phyloP scores from a whole-genome alignment of 768 basidiomycete species.

The Suillus cothurnatus region DNA sequence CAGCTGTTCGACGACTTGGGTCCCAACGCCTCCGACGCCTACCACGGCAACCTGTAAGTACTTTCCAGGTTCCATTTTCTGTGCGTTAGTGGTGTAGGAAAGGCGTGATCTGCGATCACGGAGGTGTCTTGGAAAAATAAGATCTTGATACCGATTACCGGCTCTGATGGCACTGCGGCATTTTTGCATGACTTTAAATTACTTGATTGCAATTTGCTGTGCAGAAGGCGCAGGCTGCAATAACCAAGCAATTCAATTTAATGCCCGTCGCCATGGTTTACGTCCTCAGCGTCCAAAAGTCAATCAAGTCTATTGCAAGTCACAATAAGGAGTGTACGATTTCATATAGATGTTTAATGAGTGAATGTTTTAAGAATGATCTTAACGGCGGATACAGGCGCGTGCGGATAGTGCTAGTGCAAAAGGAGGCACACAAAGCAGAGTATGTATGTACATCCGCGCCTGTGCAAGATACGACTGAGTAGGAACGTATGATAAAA shows the following conservation, averaged over 20 bases:
- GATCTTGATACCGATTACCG: neutral
- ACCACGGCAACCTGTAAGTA: conserved; percentile 71
- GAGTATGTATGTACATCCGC: conserved; percentile 32
- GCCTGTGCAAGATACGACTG: conserved; percentile 5
- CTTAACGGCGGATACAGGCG: conserved; percentile 15
- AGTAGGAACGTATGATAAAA: conserved; percentile 28
- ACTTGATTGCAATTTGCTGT: neutral
- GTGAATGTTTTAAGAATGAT: conserved; percentile 23
- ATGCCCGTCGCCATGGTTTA: neutral
- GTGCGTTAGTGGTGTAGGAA: neutral
- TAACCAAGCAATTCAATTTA: neutral
- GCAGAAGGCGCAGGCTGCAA: neutral
- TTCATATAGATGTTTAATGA: conserved; percentile 27
- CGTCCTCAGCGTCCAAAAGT: neutral
- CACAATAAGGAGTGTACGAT: conserved; percentile 30
- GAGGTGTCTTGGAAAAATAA: neutral
- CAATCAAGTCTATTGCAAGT: conserved; percentile 27
- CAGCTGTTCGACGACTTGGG: conserved; percentile 83
- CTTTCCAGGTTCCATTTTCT: conserved; percentile 19
- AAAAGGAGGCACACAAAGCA: conserved; percentile 1
- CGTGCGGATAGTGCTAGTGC: conserved; percentile 10
- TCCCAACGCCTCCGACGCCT: conserved; percentile 92
- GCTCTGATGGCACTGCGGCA: neutral
- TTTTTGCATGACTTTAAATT: neutral
- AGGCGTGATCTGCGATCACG: neutral